phyloP scores from a whole-genome alignment of 495 filamentous ascomycete species.

The Annulohypoxylon maeteangense region DNA sequence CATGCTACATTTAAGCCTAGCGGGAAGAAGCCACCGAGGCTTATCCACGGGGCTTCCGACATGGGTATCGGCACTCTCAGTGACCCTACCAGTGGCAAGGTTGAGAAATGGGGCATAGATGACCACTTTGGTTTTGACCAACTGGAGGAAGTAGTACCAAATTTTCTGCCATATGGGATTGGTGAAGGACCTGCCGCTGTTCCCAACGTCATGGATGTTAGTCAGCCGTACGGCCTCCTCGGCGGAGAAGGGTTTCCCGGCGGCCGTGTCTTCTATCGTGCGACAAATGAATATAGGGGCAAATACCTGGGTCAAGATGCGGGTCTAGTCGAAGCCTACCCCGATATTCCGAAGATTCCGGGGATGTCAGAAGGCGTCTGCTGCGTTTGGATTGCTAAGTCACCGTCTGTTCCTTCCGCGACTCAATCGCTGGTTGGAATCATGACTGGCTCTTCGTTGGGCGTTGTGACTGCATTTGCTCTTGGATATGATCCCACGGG shows the following conservation, averaged over 20 bases:
- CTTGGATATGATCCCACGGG: conserved; percentile 75
- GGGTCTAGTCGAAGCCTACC: conserved; percentile 57
- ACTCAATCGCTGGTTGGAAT: conserved; percentile 85
- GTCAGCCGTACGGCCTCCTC: conserved; percentile 82
- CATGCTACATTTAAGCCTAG: conserved; percentile 73
- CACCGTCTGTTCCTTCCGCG: conserved; percentile 70
- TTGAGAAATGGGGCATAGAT: conserved; percentile 84
- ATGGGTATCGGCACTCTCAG: conserved; percentile 77
- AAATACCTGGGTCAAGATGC: conserved; percentile 70
- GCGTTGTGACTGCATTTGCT: conserved; percentile 85
- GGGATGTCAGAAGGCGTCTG: conserved; percentile 70
- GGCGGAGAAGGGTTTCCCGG: conserved; percentile 86
- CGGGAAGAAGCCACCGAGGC: conserved; percentile 75
- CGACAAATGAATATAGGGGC: conserved; percentile 79
- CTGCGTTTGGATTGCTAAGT: conserved; percentile 93
- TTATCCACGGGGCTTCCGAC: conserved; percentile 84
- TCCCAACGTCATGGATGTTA: conserved; percentile 89
- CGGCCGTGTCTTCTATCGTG: conserved; percentile 79
- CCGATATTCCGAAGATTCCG: conserved; percentile 79
- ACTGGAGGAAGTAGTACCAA: conserved; percentile 77
- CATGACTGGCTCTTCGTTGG: conserved; percentile 83
- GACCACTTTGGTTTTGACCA: conserved; percentile 79
- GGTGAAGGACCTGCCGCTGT: conserved; percentile 78
- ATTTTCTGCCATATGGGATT: conserved; percentile 78
- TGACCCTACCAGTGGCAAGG: conserved; percentile 78